Evolutionary conservation across 2,329 filamentous ascomycete genomes (phyloP), one percentile per base, ranked within the genome.

Genomic region (Hymenoscyphus salicellus): DNA sequence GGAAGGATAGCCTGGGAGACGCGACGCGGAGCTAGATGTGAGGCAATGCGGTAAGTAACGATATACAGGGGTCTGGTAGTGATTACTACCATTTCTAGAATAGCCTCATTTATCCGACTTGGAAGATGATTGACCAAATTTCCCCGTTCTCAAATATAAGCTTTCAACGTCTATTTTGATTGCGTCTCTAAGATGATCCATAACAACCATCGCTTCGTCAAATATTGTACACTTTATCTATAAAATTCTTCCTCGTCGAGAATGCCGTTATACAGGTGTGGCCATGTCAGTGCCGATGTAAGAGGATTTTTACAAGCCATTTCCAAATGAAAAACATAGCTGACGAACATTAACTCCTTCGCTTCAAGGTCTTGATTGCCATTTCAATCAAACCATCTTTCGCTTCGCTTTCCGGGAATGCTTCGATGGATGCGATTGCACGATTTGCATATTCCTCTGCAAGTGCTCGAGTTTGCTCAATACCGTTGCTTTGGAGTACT

Each of bases 371-470:
- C 81, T 97, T 97, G 72, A 89, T 85, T 71, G 93, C 96, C 92
- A 98, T 97, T 74, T 97, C 92, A 56, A 97, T 82, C 49, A 99
- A 82, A 0, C 94, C 94, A 33, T 90, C 86, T 81, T 97, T 98
- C 65, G 95, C 95, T 69, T 98, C 94, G 76, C 93, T 94, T n/a
- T 93, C 89, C 6, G 95, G 95, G 78, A 99, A 97, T 56, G 81
- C 80, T 68, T 85, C 83, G 73, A 99, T 91, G n/a, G 93, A 91
- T 5, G 87, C 84, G 66, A 96, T 90, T 32, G 95, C 95, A 75
- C 91, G 91, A 74, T 95, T 89, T 46, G 90, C 89, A 77, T 97
- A 99, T 72, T 96, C 91, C 75, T 96, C 89, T 1, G 95, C 95
- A 33, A 99, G 82, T 7, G 89, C 91, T 71, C 93, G 87, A 1